Evolutionary conservation across 2,329 filamentous ascomycete genomes (phyloP).

Genomic region (Talaromyces funiculosus): DNA sequence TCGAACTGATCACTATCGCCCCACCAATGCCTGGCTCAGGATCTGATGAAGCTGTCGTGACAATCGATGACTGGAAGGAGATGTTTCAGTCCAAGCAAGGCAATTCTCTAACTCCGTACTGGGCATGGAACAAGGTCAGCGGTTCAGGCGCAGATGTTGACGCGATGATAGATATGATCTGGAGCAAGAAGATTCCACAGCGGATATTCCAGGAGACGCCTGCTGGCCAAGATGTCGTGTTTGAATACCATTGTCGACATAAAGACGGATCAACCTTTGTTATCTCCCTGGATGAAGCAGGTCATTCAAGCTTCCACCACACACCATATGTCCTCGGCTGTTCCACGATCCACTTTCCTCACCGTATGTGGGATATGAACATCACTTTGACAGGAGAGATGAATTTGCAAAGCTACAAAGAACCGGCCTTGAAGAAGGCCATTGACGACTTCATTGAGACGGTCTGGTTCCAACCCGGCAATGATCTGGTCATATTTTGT

Average conservation of each 20-base stretch:
- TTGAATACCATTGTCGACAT: conserved; percentile 37
- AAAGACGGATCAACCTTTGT: conserved; percentile 25
- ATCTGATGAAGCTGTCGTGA: conserved; percentile 17
- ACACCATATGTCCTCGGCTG: conserved; percentile 25
- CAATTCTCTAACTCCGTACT: background rate
- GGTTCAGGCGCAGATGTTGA: conserved; percentile 36
- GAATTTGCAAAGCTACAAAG: conserved; percentile 16
- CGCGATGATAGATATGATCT: conserved; percentile 31
- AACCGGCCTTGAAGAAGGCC: conserved; percentile 24
- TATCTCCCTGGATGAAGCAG: conserved; percentile 29
- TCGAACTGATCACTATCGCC: conserved; percentile 31
- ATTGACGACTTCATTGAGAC: conserved; percentile 28
- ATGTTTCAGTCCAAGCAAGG: conserved; percentile 28
- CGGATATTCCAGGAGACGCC: conserved; percentile 26
- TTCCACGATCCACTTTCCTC: conserved; percentile 37
- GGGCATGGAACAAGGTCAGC: background rate
- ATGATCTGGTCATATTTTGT: conserved; percentile 24
- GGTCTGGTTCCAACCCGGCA: conserved; percentile 29
- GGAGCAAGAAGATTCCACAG: conserved; percentile 16
- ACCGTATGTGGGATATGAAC: conserved; percentile 36
- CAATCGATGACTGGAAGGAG: conserved; percentile 23
- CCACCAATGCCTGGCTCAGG: conserved; percentile 20
- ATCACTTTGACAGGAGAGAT: conserved; percentile 26
- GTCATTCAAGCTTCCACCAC: conserved; percentile 24
- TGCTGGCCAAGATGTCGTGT: conserved; percentile 23